Evolutionary conservation across 1,284 basidiomycete genomes (phyloP).

Genomic region (Ustilago shanxiensis): DNA sequence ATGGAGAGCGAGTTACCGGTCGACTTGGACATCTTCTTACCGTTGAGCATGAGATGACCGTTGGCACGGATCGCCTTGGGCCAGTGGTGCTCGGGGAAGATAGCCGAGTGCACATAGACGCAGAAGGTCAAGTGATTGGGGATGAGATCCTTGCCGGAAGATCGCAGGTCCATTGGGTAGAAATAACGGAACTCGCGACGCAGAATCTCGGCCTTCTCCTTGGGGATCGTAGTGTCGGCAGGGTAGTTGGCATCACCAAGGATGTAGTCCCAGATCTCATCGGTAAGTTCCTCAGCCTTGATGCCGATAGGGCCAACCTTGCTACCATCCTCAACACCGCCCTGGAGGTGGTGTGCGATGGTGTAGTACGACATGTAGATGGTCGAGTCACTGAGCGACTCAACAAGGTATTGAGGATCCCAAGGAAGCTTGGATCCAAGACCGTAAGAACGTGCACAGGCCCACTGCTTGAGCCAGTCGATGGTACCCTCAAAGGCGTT

Average conservation of each 20-base stretch:
- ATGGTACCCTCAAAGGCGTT: conserved; percentile 92
- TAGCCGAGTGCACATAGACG: conserved; percentile 91
- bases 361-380: conserved; percentile 99
- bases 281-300: conserved; percentile 90
- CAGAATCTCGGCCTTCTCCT: conserved; percentile 84
- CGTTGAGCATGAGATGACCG: conserved; percentile 97
- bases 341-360: conserved; percentile 76
- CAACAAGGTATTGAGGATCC: conserved; percentile 96
- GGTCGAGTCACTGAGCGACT: conserved; percentile 96
- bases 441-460: conserved; percentile 96
- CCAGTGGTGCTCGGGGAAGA: conserved; percentile 95
- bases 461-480: conserved; percentile 98
- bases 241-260: conserved; percentile 85
- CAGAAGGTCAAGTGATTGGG: conserved; percentile 96
- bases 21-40: conserved; percentile 99
- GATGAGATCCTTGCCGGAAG: conserved; percentile 98
- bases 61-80: conserved; percentile 92
- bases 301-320: conserved; percentile 86
- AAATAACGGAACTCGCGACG: conserved; percentile 96
- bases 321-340: conserved; percentile 79
- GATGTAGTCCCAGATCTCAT: conserved; percentile 97
- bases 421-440: conserved; percentile 96
- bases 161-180: conserved; percentile 98
- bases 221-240: conserved; percentile 75
- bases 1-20: conserved; percentile 76